A percentile compares a stretch with the other conserved stretches of the same genome.
These are phyloP conservation scores for Umbelopsis ramanniana DNA, from an alignment of 192 early-diverging fungal species.

Conservation along the genomic window DNA sequence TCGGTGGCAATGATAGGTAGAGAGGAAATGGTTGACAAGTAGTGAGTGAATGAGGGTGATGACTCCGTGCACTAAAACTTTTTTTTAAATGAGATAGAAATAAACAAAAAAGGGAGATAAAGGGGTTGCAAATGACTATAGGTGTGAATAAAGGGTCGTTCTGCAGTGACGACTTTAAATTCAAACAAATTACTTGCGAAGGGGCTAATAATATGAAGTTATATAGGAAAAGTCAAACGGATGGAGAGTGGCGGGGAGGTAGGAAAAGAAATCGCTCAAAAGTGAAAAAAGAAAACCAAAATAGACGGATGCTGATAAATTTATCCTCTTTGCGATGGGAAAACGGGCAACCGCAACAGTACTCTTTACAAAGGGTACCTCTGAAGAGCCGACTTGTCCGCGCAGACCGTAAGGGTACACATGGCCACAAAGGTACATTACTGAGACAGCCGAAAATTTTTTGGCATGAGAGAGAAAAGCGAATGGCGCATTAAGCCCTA, in stretches of 20 bases:
- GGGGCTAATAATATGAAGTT: too few relatives aligned
- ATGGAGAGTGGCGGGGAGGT: neutral
- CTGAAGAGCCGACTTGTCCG: slow-evolving; percentile 14
- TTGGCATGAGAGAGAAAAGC: neutral
- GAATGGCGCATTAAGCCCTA: neutral
- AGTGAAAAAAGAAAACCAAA: neutral
- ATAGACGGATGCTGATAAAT: neutral
- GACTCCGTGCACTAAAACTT: neutral
- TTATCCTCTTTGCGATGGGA: neutral
- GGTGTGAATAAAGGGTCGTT: too few relatives aligned
- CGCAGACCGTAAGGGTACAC: slow-evolving; percentile 18
- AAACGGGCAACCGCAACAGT: slow-evolving; percentile 10
- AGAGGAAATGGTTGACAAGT: neutral
- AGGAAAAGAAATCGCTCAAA: too few relatives aligned
- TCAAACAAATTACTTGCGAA: too few relatives aligned
- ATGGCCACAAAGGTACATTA: slow-evolving; percentile 8
- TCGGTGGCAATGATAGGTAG: neutral
- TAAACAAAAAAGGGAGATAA: slow-evolving; percentile 2
- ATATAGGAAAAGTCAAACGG: too few relatives aligned
- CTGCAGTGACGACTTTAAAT: too few relatives aligned
- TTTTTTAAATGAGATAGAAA: neutral
- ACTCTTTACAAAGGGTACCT: slow-evolving; percentile 5
- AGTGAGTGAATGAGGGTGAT: neutral
- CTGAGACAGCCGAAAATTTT: neutral
- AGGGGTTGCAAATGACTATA: too few relatives aligned